Evolutionary conservation across 129 eudicot species (phyloP).

Genomic region (Saussurea involucrata): DNA sequence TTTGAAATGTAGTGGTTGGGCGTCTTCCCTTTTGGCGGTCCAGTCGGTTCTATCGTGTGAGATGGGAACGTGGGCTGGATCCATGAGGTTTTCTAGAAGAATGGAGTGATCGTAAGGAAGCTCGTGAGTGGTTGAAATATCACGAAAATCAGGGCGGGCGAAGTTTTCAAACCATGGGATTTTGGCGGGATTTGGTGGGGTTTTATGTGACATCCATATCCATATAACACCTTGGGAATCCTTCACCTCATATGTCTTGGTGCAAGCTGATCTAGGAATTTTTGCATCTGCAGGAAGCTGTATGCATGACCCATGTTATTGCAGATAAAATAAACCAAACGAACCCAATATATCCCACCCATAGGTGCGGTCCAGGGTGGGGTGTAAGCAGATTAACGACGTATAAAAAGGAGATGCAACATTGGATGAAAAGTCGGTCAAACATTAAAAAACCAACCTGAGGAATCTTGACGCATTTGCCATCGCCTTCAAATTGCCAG

Average conservation of each 20-base stretch:
- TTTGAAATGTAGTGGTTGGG: constrained; percentile 65
- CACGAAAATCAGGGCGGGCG: constrained; percentile 67
- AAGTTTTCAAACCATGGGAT: constrained; percentile 91
- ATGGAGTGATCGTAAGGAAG: constrained; percentile 97
- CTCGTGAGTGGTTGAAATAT: constrained; percentile 79
- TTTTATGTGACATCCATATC: constrained; percentile 95
- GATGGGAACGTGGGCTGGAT: constrained; percentile 94
- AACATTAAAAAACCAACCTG: constrained; percentile 47
- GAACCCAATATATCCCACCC: too few species aligned
- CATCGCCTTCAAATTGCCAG: constrained; percentile 97
- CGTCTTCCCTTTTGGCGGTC: constrained; percentile 92
- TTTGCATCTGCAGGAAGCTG: constrained; percentile 82
- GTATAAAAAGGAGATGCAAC: neutral
- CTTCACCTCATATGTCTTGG: constrained; percentile 64
- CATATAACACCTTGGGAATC: constrained; percentile 96
- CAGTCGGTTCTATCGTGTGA: constrained; percentile 94
- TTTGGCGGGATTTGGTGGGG: constrained; percentile 66
- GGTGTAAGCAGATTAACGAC: neutral
- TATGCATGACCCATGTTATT: neutral
- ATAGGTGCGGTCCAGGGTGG: neutral
- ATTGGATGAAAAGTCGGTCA: neutral
- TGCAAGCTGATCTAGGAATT: constrained; percentile 83
- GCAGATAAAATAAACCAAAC: too few species aligned
- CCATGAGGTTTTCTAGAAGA: constrained; percentile 94
- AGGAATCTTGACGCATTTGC: constrained; percentile 92